Base-by-base conservation (phyloP, 768 basidiomycete species). In the Mycena galericulata region DNA sequence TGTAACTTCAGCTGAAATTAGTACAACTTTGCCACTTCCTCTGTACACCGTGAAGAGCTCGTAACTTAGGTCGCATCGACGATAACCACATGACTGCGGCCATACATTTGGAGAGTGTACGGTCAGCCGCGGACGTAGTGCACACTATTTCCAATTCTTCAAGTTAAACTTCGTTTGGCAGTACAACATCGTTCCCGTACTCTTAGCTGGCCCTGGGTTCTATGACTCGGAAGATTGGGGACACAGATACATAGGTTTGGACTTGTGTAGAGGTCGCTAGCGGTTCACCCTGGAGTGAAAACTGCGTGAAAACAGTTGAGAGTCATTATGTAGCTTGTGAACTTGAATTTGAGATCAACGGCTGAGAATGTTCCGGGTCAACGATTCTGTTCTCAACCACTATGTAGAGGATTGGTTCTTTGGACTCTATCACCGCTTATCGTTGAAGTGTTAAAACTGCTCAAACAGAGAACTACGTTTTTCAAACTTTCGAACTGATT, bases 61-160 rank as follows among this genome's bases (percentile, higher is more conserved):
- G 36, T 55, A 38, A 55, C 53, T 24, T 55, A 55, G 53, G 30
- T n/a, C 40, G 41, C 40, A 57, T 15, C 30, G 40, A 45, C 40
- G 26, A 57, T 43, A 57, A 41, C 24, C 55, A 57, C 36, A 38
- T 38, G 36, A 38, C 36, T 15, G 36, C 36, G 36, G 36, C 15
- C 36, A 38, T 38, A 38, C 36, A 38, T 15, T 8, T 15, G 36
- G 36, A 38, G 36, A 38, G 36, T 38, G 36, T 38, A 38, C 36
- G 45, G 45, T 46, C 45, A 46, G 45, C n/a, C 45, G 45, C 45
- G 45, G 45, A 20, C 10, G 20, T 46, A 27, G 51, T 53, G 51
- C 51, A 53, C 51, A 34, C 51, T 53, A 53, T 53, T 36, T 53
- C 36, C 51, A 36, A 36, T 53, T 53, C 51, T n/a, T n/a, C n/a